Percentiles rank a stretch among this genome's conserved stretches.
Evolutionary conservation across 73 alveolate genomes (phyloP).

Genomic region (Paramecium primaurelia): DNA sequence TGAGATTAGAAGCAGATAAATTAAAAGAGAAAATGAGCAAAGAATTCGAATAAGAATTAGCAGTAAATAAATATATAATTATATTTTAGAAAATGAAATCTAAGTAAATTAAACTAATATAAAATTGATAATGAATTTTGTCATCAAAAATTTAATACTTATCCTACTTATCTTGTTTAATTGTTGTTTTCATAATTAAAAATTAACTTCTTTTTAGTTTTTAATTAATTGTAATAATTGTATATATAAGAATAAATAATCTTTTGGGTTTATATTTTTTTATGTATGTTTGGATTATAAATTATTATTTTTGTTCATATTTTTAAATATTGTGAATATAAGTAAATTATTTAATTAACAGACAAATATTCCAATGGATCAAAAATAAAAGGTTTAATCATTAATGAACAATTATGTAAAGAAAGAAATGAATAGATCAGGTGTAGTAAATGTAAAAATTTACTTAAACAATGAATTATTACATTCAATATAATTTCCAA

Average conservation of each 20-base stretch:
- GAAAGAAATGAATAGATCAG: neutral
- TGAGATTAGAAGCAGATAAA: slow-evolving; percentile 3
- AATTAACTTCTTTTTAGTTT: neutral
- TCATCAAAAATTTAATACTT: neutral
- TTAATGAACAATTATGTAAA: neutral
- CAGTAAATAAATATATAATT: neutral
- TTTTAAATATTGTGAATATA: neutral
- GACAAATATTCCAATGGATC: neutral
- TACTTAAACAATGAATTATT: neutral
- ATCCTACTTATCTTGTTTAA: neutral
- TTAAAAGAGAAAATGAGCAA: neutral
- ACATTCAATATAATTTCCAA: neutral
- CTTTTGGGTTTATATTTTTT: too few relatives aligned
- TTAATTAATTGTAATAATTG: neutral
- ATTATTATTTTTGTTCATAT: neutral
- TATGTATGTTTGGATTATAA: too few relatives aligned
- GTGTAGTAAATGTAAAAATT: neutral
- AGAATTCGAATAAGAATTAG: neutral
- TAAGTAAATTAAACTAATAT: neutral
- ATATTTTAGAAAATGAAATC: neutral
- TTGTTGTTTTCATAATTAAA: neutral
- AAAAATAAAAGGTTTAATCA: neutral
- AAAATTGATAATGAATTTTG: neutral
- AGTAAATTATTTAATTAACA: neutral
- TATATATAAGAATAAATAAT: neutral